Evolutionary conservation across 1,284 basidiomycete species (phyloP).

Genomic region (Malassezia pachydermatis): DNA sequence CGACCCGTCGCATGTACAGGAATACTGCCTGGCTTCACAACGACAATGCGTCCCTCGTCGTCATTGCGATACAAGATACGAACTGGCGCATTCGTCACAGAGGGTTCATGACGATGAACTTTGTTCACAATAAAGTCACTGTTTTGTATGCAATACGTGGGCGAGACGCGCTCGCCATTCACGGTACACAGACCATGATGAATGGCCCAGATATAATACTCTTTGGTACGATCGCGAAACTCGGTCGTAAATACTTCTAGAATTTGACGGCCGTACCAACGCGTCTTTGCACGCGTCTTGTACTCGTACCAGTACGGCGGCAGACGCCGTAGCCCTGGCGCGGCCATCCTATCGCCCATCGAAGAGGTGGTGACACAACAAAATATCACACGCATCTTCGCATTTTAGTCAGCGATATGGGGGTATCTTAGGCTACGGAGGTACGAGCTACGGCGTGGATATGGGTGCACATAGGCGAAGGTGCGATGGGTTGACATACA

Average conservation of each 20-base stretch:
- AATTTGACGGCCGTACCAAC: slow-evolving; percentile 75
- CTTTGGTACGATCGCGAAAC: slow-evolving; percentile 49
- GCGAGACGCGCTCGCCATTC: slow-evolving; percentile 70
- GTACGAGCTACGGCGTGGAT: neutral
- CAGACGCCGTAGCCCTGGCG: slow-evolving; percentile 18
- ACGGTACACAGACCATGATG: slow-evolving; percentile 89
- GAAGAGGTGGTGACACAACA: neutral
- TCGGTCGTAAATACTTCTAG: slow-evolving; percentile 49
- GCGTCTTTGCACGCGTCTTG: slow-evolving; percentile 79
- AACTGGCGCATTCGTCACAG: slow-evolving; percentile 76
- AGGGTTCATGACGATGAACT: slow-evolving; percentile 90
- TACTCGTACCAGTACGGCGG: slow-evolving; percentile 51
- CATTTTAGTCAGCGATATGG: neutral
- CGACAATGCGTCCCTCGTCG: slow-evolving; percentile 72
- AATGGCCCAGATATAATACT: slow-evolving; percentile 54
- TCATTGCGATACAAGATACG: slow-evolving; percentile 67
- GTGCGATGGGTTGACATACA: slow-evolving; percentile 13
- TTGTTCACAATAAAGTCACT: slow-evolving; percentile 78
- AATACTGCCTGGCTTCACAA: slow-evolving; percentile 52
- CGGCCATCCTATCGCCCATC: slow-evolving; percentile 15
- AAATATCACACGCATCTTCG: neutral
- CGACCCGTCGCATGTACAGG: slow-evolving; percentile 44
- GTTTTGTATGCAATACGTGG: slow-evolving; percentile 69
- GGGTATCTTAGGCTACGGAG: neutral
- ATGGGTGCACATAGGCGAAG: slow-evolving; percentile 13